A percentile compares a stretch with the other conserved stretches of the same genome.
phyloP scores from a whole-genome alignment of 345 rosid genomes.

The Lepidium africanum region DNA sequence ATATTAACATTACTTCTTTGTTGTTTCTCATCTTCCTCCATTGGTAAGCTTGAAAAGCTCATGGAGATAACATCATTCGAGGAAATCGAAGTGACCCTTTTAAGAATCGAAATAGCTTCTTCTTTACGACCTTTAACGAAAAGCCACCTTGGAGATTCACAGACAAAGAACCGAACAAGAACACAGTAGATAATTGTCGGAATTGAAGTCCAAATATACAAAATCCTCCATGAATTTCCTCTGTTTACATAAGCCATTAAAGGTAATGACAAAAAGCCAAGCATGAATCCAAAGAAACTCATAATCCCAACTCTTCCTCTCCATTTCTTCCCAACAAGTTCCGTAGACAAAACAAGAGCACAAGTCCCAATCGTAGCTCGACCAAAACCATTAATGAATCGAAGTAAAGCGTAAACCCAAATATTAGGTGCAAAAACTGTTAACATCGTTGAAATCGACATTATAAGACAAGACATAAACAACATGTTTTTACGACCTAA shows the following conservation, averaged over 20 bases:
- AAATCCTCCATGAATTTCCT: constrained; percentile 38
- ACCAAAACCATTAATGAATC: constrained; percentile 43
- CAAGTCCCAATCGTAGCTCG: constrained; percentile 43
- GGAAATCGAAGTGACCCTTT: constrained; percentile 28
- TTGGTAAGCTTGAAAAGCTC: constrained; percentile 29
- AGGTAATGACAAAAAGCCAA: constrained; percentile 44
- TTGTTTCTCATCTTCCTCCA: constrained; percentile 14
- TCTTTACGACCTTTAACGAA: constrained; percentile 40
- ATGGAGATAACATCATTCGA: not conserved
- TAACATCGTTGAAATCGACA: constrained; percentile 37
- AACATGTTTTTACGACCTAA: constrained; percentile 58
- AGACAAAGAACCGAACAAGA: constrained; percentile 27
- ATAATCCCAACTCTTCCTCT: constrained; percentile 39
- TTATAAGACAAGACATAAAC: constrained; percentile 32
- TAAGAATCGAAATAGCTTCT: constrained; percentile 48
- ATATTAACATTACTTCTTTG: constrained; percentile 17
- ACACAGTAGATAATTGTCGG: constrained; percentile 33
- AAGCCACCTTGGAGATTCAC: constrained; percentile 58
- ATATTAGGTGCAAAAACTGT: constrained; percentile 37
- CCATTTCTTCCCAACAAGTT: constrained; percentile 43
- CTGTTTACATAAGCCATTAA: constrained; percentile 32
- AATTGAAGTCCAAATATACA: constrained; percentile 44
- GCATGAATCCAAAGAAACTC: constrained; percentile 36
- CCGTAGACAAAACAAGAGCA: constrained; percentile 42
- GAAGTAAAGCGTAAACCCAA: constrained; percentile 37